Base-by-base conservation (phyloP, 2,329 filamentous ascomycete genomes). In the Epichloe sibirici region DNA sequence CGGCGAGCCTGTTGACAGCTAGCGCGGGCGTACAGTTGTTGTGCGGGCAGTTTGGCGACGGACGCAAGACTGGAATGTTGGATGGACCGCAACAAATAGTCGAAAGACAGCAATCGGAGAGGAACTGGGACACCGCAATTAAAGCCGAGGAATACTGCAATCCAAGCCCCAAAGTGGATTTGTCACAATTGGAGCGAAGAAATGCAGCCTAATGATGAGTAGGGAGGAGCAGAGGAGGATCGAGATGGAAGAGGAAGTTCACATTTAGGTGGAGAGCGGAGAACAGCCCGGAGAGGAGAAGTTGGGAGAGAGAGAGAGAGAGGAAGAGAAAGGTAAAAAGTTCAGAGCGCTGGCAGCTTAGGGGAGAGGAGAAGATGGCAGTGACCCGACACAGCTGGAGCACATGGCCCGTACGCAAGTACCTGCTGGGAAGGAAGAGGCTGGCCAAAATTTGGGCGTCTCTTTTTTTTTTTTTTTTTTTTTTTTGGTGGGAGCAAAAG, bases 251-350 rank as follows among this genome's bases (percentile, higher is more conserved):
- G 45, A 13, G 28, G 50, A 50, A 46, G 37, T 46, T 31, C 3
- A 31, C 28, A 9, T 31, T 9, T 31, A 11, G 28, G 28, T 31
- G 28, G 28, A 11, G 28, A 31, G 28, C 28, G 7, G 7, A 28
- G 28, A 28, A 82, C 58, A 55, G 17, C 17, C 17, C 17, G 17
- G 17, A 17, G 17, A 17, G 17, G 17, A 17, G 17, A 17, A 17
- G 17, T 17, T 17, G 17, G 17, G 17, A 17, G 17, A 17, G 53
- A 45, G 45, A 49, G 28, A 42, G 28, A 15, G 23, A 48, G 12
- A 47, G 37, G 25, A 51, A 17, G 15, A 44, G 50, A 49, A 9
- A 7, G 8, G 8, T 1, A 28, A 28, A 31, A 31, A 31, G 28
- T 4, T 31, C 8, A 11, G 8, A 31, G 28, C 28, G 7, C 28